Percentiles rank a stretch among this genome's conserved stretches.
Conservation (phyloP, 352 stramenopile species). For the Aphanomyces astaci region DNA sequence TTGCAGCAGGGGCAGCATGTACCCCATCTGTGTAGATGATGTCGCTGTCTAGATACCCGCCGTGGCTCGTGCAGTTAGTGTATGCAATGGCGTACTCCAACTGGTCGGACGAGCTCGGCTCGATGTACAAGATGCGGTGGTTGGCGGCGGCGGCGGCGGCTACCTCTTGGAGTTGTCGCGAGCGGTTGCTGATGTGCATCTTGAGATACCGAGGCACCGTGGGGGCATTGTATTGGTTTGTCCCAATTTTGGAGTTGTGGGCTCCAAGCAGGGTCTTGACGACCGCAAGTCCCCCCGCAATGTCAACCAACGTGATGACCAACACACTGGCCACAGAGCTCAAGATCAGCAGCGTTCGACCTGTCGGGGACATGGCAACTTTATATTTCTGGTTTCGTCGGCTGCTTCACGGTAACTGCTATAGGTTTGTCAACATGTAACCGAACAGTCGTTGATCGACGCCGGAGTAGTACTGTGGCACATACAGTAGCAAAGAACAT, state of each 20-base stretch:
- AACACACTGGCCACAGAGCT: neutral
- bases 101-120: neutral
- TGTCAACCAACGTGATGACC: neutral
- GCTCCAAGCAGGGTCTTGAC: neutral
- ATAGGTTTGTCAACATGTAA: too few species aligned
- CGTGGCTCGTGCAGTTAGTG: neutral
- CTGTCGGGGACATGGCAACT: too few species aligned
- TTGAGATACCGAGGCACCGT: neutral
- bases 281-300: neutral
- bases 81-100: neutral
- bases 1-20: constrained; percentile 9
- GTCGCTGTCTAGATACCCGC: constrained; percentile 8
- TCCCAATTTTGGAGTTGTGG: neutral
- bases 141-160: neutral
- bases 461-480: too few species aligned
- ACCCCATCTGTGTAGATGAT: neutral
- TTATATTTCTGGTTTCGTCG: too few species aligned
- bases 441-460: too few species aligned
- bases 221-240: neutral
- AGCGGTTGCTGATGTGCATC: neutral
- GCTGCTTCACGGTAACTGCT: too few species aligned
- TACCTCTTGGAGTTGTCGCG: neutral
- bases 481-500: too few species aligned
- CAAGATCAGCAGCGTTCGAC: neutral
- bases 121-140: constrained; percentile 3